These are phyloP conservation scores for Elaeis guineensis DNA, from an alignment of 176 grass and related monocot species.

Conservation along the genomic window DNA sequence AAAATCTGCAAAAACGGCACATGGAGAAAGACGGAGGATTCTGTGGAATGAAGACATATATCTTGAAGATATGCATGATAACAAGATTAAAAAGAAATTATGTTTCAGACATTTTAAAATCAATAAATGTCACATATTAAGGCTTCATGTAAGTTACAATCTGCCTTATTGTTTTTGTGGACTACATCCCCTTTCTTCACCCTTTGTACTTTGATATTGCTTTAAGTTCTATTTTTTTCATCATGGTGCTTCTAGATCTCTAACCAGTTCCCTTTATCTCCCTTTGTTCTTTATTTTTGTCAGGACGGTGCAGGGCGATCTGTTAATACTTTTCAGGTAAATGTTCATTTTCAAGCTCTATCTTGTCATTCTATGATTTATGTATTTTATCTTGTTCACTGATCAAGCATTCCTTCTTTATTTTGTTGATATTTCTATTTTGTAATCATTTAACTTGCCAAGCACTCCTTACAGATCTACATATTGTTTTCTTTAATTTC, in stretches of 20 bases:
- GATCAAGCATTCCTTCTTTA: no score
- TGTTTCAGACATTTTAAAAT: slow-evolving; percentile 6
- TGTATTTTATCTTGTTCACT: no score
- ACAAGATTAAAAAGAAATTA: slow-evolving; percentile 12
- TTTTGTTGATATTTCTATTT: no score
- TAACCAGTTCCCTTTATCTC: background rate
- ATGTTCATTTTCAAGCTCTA: background rate
- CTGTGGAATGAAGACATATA: slow-evolving; percentile 17
- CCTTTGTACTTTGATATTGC: no score
- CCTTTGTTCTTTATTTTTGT: background rate
- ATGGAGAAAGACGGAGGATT: background rate
- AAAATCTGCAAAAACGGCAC: background rate
- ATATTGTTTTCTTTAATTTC: no score
- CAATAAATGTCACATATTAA: slow-evolving; percentile 25
- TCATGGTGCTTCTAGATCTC: no score
- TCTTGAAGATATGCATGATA: slow-evolving; percentile 21
- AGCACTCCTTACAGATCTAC: no score
- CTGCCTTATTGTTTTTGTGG: background rate
- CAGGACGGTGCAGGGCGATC: background rate
- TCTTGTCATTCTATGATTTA: background rate
- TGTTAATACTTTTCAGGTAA: background rate
- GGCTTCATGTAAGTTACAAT: slow-evolving; percentile 19
- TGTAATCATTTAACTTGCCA: no score
- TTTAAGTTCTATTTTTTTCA: no score
- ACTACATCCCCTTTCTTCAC: background rate